Evolutionary conservation across 108 stramenopile genomes (phyloP).

Genomic region (Fragilaria radians): DNA sequence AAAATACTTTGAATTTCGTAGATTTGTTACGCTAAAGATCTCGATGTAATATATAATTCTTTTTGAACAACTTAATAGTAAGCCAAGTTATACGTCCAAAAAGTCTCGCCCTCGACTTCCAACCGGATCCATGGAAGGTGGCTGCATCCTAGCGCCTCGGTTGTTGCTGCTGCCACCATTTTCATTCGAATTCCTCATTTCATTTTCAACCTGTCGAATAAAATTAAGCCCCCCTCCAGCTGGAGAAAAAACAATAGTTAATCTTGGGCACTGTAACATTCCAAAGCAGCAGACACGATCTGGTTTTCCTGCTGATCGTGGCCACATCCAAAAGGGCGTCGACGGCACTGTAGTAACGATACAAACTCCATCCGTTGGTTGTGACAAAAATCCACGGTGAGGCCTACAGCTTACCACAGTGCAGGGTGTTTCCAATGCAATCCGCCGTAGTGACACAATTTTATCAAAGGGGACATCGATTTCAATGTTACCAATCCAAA

Average conservation of each 20-base stretch:
- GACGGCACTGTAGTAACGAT: slow-evolving; percentile 76
- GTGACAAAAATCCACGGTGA: slow-evolving; percentile 63
- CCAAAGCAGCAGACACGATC: slow-evolving; percentile 66
- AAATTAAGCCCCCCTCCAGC: slow-evolving; percentile 66
- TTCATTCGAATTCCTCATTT: slow-evolving; percentile 49
- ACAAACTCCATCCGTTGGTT: slow-evolving; percentile 69
- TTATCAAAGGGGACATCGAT: slow-evolving; percentile 82
- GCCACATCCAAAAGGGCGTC: slow-evolving; percentile 85
- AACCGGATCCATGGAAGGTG: neutral
- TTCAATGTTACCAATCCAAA: slow-evolving; percentile 89
- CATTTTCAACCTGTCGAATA: slow-evolving; percentile 76
- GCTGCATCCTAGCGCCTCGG: neutral
- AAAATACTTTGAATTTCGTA: no score
- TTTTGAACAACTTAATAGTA: no score
- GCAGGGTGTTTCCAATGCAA: slow-evolving; percentile 24
- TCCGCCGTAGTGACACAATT: slow-evolving; percentile 55
- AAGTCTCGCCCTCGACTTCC: neutral
- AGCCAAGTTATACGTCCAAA: neutral
- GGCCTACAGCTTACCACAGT: slow-evolving; percentile 42
- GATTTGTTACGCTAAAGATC: no score
- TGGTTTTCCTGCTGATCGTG: slow-evolving; percentile 74
- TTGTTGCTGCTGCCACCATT: neutral
- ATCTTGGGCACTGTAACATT: slow-evolving; percentile 57
- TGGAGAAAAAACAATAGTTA: slow-evolving; percentile 79
- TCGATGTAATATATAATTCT: no score